Evolutionary conservation across 495 filamentous ascomycete species (phyloP).

Genomic region (Tuber microsphaerosporum): DNA sequence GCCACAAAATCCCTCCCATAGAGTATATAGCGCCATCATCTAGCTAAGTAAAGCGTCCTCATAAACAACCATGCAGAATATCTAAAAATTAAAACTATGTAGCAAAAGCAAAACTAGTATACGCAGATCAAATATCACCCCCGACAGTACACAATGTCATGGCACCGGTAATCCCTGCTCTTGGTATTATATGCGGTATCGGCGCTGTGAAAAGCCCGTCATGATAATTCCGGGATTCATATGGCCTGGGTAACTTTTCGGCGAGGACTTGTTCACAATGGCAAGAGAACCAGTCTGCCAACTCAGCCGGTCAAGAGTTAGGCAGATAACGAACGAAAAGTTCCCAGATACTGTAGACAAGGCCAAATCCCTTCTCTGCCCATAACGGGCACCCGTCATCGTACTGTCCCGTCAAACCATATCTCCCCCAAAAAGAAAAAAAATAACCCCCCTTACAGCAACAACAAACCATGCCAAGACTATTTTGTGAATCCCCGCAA

Average conservation of each 20-base stretch:
- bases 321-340: neutral
- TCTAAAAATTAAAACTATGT: no score
- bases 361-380: neutral
- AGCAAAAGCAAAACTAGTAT: no score
- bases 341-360: neutral
- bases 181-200: neutral
- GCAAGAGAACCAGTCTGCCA: neutral
- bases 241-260: neutral
- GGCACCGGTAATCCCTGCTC: no score
- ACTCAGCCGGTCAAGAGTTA: neutral
- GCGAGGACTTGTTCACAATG: neutral
- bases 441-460: neutral
- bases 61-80: no score
- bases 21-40: no score
- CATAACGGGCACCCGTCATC: neutral
- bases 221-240: neutral
- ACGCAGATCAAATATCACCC: no score
- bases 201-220: neutral
- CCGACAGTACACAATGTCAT: neutral
- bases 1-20: no score
- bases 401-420: neutral
- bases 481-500: neutral
- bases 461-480: neutral
- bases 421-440: neutral
- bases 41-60: no score